Percentiles rank a stretch among this genome's conserved stretches.
Evolutionary conservation across 139 green algal species (phyloP).

Genomic region (Auxenochlorella pyrenoidosa): DNA sequence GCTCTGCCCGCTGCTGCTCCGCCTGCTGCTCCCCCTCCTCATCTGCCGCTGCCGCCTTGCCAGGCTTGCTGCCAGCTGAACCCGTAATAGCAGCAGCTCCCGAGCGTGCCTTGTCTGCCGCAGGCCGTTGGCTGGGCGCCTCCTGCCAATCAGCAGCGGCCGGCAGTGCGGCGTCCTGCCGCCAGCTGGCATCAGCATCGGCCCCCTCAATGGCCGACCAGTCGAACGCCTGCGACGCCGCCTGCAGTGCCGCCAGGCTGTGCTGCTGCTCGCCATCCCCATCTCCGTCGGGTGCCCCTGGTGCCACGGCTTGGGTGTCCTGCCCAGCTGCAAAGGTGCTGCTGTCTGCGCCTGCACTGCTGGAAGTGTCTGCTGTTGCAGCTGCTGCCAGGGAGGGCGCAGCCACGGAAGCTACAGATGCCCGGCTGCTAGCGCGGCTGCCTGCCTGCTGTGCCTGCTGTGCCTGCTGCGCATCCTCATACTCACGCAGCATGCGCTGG

Average conservation of each 20-base stretch:
- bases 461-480: not conserved
- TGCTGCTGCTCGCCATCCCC: not conserved
- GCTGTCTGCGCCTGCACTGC: too few relatives aligned
- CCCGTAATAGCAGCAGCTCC: not conserved
- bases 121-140: not conserved
- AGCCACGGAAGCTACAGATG: too few relatives aligned
- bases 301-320: not conserved
- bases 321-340: too few relatives aligned
- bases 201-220: not conserved
- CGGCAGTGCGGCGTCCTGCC: not conserved
- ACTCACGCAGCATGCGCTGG: not conserved
- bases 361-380: too few relatives aligned
- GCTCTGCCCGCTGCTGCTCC: not conserved
- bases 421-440: too few relatives aligned
- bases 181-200: not conserved
- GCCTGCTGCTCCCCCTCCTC: not conserved
- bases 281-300: not conserved
- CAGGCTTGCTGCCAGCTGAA: not conserved
- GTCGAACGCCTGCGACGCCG: not conserved
- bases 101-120: not conserved
- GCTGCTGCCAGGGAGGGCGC: too few relatives aligned
- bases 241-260: conserved; percentile 4
- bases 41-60: not conserved
- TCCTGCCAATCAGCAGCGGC: not conserved
- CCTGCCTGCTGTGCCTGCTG: not conserved